These are phyloP conservation scores for Blumeriella jaapii DNA, from an alignment of 2,329 filamentous ascomycete species.

Conservation along the genomic window DNA sequence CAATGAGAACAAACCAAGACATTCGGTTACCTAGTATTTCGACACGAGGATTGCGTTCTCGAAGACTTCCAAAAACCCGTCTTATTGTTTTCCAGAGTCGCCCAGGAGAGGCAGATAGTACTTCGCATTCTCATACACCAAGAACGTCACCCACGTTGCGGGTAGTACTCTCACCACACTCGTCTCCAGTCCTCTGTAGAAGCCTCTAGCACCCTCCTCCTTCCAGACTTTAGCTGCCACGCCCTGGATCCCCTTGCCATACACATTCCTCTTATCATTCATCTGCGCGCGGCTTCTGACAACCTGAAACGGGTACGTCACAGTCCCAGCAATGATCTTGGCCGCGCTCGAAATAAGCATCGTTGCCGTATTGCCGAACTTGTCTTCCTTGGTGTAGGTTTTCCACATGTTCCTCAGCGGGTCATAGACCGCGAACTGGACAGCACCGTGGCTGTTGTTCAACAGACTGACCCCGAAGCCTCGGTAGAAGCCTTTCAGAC, in stretches of 20 bases:
- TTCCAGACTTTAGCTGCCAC: conserved; percentile 64
- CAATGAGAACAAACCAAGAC: no score
- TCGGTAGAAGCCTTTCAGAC: conserved; percentile 71
- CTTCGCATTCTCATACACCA: conserved; percentile 93
- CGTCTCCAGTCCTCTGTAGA: conserved; percentile 83
- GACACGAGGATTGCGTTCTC: no score
- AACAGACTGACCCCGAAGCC: conserved; percentile 74
- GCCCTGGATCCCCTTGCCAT: conserved; percentile 58
- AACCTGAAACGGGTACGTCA: conserved; percentile 93
- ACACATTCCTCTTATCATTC: conserved; percentile 66
- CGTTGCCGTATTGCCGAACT: conserved; percentile 39
- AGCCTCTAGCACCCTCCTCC: conserved; percentile 70
- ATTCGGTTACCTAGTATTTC: no score
- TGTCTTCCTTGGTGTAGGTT: conserved; percentile 38
- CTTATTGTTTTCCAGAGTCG: no score
- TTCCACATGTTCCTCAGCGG: conserved; percentile 39
- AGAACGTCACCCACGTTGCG: conserved; percentile 89
- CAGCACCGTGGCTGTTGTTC: conserved; percentile 81
- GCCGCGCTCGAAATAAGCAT: conserved; percentile 68
- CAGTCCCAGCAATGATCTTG: conserved; percentile 80
- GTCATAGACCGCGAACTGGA: conserved; percentile 96
- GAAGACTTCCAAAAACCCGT: no score
- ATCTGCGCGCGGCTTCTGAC: conserved; percentile 80
- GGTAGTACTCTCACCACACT: conserved; percentile 87
- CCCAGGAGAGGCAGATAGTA: conserved; percentile 45